Evolutionary conservation across 2,329 filamentous ascomycete species (phyloP).

Genomic region (Fusarium marasasianum): DNA sequence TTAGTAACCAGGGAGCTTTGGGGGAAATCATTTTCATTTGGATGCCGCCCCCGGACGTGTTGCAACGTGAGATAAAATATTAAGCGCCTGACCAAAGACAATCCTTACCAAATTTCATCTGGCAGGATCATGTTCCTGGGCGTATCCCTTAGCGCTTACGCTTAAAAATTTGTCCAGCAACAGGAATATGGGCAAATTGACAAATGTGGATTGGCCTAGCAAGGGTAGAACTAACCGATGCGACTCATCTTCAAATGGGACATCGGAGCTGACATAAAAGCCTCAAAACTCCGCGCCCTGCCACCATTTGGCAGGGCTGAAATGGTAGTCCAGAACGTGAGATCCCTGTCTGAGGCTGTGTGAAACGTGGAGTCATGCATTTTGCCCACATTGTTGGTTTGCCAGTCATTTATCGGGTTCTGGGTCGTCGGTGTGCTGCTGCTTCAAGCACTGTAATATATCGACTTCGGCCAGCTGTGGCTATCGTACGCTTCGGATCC

Average conservation of each 20-base stretch:
- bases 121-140: background rate
- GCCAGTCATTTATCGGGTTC: background rate
- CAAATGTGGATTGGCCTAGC: background rate
- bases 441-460: background rate
- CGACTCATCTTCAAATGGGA: background rate
- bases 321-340: background rate
- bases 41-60: background rate
- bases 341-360: conserved; percentile 3
- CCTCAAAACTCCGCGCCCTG: background rate
- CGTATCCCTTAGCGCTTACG: conserved; percentile 2
- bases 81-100: background rate
- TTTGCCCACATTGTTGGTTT: background rate
- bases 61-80: background rate
- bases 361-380: background rate
- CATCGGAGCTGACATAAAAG: background rate
- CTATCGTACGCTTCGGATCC: too few relatives aligned
- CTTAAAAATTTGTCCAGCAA: background rate
- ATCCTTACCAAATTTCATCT: background rate
- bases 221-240: background rate
- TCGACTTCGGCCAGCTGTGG: background rate
- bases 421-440: background rate
- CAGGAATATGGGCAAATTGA: background rate
- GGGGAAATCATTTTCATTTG: background rate
- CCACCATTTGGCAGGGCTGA: background rate
- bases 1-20: background rate